A percentile compares a stretch with the other conserved stretches of the same genome.
Evolutionary conservation across 192 early-diverging fungal species (phyloP).

Genomic region (Piromyces finnis): DNA sequence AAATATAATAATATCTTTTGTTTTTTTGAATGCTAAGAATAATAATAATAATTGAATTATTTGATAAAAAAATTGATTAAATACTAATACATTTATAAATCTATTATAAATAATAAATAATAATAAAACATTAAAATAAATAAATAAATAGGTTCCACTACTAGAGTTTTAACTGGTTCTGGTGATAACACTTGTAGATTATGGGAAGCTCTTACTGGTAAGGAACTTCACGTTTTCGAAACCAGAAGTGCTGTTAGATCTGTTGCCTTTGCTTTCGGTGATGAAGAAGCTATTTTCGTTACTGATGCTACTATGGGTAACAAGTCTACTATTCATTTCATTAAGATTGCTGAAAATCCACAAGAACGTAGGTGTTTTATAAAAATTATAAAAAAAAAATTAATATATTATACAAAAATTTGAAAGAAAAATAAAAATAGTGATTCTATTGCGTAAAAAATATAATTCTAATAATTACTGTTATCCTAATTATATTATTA

Average conservation of each 20-base stretch:
- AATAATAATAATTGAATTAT: too few species aligned
- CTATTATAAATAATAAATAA: too few species aligned
- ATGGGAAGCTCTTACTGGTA: constrained; percentile 85
- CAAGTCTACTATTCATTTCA: constrained; percentile 66
- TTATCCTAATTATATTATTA: too few species aligned
- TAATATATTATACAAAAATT: too few species aligned
- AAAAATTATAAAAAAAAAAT: too few species aligned
- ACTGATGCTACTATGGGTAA: constrained; percentile 96
- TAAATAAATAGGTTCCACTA: constrained; percentile 38
- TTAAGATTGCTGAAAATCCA: constrained; percentile 41
- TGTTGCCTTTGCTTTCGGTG: constrained; percentile 80
- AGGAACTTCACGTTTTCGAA: constrained; percentile 79
- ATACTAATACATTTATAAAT: too few species aligned
- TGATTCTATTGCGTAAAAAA: too few species aligned
- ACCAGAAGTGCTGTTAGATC: constrained; percentile 74
- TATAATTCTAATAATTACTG: too few species aligned
- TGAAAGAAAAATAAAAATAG: too few species aligned
- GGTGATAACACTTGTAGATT: constrained; percentile 82
- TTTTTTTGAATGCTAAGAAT: too few species aligned
- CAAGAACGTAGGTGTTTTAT: constrained; percentile 25
- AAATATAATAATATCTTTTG: neutral
- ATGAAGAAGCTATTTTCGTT: constrained; percentile 68
- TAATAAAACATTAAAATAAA: too few species aligned
- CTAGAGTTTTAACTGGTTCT: constrained; percentile 65
- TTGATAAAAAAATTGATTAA: too few species aligned